phyloP scores from a whole-genome alignment of 2,329 filamentous ascomycete species.

The Cadophora luteo-olivacea region DNA sequence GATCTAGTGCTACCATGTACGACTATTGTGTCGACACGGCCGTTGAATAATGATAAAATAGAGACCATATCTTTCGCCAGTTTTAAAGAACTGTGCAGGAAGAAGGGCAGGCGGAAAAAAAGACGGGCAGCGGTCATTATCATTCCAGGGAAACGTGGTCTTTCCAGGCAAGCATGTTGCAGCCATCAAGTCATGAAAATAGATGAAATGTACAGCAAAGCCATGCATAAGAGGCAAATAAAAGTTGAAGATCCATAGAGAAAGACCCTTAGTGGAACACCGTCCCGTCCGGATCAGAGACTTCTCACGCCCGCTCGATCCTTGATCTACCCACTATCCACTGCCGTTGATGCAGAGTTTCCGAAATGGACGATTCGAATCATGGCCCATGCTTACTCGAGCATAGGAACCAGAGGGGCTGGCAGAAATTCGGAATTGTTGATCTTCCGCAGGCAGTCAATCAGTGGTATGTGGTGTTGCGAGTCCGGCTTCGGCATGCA shows the following conservation, averaged over 20 bases:
- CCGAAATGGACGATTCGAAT: conserved; percentile 21
- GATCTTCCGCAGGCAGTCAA: neutral
- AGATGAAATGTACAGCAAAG: neutral
- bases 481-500: conserved; percentile 13
- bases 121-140: conserved; percentile 6
- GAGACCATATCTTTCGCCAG: neutral
- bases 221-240: neutral
- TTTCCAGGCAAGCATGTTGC: conserved; percentile 2
- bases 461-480: conserved; percentile 1
- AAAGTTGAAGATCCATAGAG: neutral
- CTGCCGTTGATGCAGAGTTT: conserved; percentile 24
- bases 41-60: neutral
- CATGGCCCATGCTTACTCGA: neutral
- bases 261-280: neutral
- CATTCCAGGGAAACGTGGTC: neutral
- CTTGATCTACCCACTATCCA: neutral
- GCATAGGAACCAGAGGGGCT: conserved; percentile 12
- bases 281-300: conserved; percentile 1
- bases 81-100: neutral
- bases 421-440: neutral
- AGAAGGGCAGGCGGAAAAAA: neutral
- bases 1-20: conserved; percentile 1
- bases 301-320: conserved; percentile 6
- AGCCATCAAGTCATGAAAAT: conserved; percentile 5
- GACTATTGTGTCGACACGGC: neutral